Conservation (phyloP, 116 monocot genomes). For the Dioscorea cayenensis region DNA sequence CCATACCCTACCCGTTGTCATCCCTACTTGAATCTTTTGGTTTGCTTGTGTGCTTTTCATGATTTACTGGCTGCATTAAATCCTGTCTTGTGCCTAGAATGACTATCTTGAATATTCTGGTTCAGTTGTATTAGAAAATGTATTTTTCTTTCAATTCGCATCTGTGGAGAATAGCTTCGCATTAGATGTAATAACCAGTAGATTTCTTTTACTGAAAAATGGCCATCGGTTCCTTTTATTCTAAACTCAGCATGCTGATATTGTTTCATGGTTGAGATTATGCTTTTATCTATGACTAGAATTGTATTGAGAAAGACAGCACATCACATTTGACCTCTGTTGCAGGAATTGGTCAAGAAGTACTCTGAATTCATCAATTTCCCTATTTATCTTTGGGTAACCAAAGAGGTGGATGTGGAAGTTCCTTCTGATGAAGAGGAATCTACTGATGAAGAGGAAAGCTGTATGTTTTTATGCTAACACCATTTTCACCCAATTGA, state of each 20-base stretch:
- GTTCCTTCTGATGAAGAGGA: conserved; percentile 89
- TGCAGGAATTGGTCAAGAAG: conserved; percentile 91
- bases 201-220: too few relatives aligned
- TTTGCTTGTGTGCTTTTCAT: too few relatives aligned
- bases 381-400: conserved; percentile 94
- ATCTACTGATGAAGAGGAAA: conserved; percentile 64
- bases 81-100: too few relatives aligned
- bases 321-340: neutral
- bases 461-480: conserved; percentile 22
- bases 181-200: too few relatives aligned
- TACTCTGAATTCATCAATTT: conserved; percentile 99
- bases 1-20: too few relatives aligned
- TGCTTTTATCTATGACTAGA: neutral
- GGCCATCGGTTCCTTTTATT: too few relatives aligned
- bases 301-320: neutral
- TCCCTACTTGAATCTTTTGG: too few relatives aligned
- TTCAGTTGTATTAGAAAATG: too few relatives aligned
- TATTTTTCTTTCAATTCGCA: too few relatives aligned
- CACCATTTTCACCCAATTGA: neutral
- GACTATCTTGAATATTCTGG: too few relatives aligned
- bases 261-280: neutral
- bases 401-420: conserved; percentile 96
- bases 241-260: neutral
- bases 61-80: too few relatives aligned
- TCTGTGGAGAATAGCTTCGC: too few relatives aligned